Conservation (phyloP, 2,329 filamentous ascomycete genomes). For the Claviceps purpurea region DNA sequence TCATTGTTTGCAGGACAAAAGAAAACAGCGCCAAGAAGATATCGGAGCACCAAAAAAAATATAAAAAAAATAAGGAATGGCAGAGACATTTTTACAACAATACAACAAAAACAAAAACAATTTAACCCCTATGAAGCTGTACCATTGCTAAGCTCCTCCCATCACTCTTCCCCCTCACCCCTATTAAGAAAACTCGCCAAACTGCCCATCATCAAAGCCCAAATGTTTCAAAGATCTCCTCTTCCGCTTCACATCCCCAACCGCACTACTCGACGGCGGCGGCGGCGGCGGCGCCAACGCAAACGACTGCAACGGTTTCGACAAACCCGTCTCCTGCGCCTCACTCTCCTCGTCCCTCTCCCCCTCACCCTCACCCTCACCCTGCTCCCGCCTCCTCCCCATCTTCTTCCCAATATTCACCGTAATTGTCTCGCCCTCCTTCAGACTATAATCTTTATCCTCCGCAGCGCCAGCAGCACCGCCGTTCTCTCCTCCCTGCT, state of each 20-base stretch:
- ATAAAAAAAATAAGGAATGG: background rate
- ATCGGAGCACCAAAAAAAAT: background rate
- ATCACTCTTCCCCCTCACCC: background rate
- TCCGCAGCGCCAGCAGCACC: background rate
- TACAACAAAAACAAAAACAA: background rate
- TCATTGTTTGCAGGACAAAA: background rate
- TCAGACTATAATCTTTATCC: conserved; percentile 63
- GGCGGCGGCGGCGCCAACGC: conserved; percentile 60
- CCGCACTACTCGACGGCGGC: conserved; percentile 35
- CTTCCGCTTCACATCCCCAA: conserved; percentile 46
- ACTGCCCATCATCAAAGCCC: conserved; percentile 78
- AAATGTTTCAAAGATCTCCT: conserved; percentile 48
- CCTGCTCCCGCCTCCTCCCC: conserved; percentile 30
- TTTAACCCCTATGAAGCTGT: too few species aligned
- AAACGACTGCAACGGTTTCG: conserved; percentile 40
- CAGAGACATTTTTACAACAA: background rate
- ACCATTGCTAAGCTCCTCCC: too few species aligned
- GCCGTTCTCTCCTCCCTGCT: conserved; percentile 19
- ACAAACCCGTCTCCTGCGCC: conserved; percentile 6
- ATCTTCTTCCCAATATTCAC: conserved; percentile 55
- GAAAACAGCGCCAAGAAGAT: background rate
- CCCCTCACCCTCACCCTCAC: background rate
- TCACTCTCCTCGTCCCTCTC: background rate
- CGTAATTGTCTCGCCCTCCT: conserved; percentile 81
- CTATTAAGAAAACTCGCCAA: conserved; percentile 63